These are phyloP conservation scores for Phytophthora hibernalis DNA, from an alignment of 352 stramenopile species.

Conservation along the genomic window DNA sequence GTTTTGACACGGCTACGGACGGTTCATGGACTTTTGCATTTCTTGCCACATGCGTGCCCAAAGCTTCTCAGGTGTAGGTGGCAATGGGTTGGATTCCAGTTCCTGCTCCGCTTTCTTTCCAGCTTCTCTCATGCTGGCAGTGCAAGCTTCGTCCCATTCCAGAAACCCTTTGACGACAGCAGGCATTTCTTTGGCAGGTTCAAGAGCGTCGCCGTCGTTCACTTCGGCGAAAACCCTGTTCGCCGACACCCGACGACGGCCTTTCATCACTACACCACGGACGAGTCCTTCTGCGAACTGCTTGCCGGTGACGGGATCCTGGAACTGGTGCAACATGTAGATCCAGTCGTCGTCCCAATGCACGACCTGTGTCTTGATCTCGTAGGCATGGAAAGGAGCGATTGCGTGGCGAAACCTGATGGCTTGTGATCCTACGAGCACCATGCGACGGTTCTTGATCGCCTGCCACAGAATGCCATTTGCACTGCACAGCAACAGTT, in stretches of 20 bases:
- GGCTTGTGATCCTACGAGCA: conserved; percentile 66
- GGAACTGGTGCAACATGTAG: conserved; percentile 70
- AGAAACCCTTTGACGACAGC: conserved; percentile 42
- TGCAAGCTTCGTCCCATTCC: conserved; percentile 43
- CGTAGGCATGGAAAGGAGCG: conserved; percentile 60
- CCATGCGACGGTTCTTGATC: conserved; percentile 69
- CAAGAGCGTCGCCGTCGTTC: conserved; percentile 16
- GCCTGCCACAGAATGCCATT: conserved; percentile 62
- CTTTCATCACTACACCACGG: conserved; percentile 35
- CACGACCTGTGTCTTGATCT: conserved; percentile 63
- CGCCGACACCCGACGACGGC: conserved; percentile 28
- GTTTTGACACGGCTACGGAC: conserved; percentile 10
- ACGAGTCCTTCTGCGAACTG: conserved; percentile 61
- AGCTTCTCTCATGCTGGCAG: conserved; percentile 37
- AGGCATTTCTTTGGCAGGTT: conserved; percentile 35
- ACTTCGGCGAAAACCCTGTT: conserved; percentile 36
- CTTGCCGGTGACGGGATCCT: conserved; percentile 56
- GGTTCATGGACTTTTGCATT: conserved; percentile 41
- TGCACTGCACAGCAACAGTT: conserved; percentile 29
- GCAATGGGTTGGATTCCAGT: conserved; percentile 7
- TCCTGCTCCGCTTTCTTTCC: conserved; percentile 20
- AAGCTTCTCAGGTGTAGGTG: conserved; percentile 25
- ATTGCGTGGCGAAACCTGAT: conserved; percentile 75
- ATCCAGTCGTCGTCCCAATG: conserved; percentile 69
- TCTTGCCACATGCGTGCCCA: conserved; percentile 25